Percentiles rank a stretch among this genome's conserved stretches.
These are phyloP conservation scores for Allium cepa DNA, from an alignment of 106 monocot species.

Conservation along the genomic window DNA sequence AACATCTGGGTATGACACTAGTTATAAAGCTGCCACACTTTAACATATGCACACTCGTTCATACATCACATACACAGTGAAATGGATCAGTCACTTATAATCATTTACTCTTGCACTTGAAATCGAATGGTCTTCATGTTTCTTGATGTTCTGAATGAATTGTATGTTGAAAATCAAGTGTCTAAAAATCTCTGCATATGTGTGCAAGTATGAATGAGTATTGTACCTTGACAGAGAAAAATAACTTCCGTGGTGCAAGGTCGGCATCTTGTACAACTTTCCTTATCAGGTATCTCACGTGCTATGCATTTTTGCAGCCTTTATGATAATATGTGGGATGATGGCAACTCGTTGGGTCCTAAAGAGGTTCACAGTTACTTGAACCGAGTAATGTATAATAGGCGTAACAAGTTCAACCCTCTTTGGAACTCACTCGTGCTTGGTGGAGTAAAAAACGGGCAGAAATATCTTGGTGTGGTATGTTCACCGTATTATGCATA, in stretches of 20 bases:
- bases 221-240: no score
- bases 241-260: not conserved
- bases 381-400: slow-evolving; percentile 77
- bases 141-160: no score
- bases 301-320: slow-evolving; percentile 27
- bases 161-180: not conserved
- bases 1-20: no score
- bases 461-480: slow-evolving; percentile 82
- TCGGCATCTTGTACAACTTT: not conserved
- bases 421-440: slow-evolving; percentile 75
- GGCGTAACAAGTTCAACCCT: slow-evolving; percentile 88
- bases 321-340: slow-evolving; percentile 90
- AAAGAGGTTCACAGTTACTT: slow-evolving; percentile 84
- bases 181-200: not conserved
- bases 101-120: no score
- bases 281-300: not conserved
- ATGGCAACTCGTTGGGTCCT: slow-evolving; percentile 85
- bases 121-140: no score
- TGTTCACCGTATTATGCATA: not conserved
- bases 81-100: no score
- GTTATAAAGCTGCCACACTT: no score
- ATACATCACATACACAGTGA: no score
- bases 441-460: slow-evolving; percentile 79
- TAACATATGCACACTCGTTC: no score
- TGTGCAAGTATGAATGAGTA: no score